phyloP scores from a whole-genome alignment of 345 rosid genomes.

The Anastatica hierochuntica region DNA sequence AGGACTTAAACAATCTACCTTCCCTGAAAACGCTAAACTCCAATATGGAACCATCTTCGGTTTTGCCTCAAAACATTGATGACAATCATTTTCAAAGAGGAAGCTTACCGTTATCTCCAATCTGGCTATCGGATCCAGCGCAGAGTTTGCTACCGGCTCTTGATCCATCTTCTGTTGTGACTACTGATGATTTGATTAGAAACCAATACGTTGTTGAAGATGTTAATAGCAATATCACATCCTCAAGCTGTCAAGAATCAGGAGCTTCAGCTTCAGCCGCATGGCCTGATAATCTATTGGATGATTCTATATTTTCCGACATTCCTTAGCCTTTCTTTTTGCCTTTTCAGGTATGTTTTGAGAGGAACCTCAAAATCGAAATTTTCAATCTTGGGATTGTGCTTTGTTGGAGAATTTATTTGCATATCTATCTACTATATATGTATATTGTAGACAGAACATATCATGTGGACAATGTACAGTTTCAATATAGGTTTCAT shows the following conservation, averaged over 20 bases:
- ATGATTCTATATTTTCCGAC: slow-evolving; percentile 20
- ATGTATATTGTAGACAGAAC: too few species aligned
- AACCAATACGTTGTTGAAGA: too few species aligned
- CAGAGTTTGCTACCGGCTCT: slow-evolving; percentile 14
- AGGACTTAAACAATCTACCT: slow-evolving; percentile 18
- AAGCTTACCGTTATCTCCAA: slow-evolving; percentile 9
- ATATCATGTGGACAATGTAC: too few species aligned
- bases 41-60: too few species aligned
- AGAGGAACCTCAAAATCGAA: too few species aligned
- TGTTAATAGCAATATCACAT: too few species aligned
- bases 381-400: too few species aligned
- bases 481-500: too few species aligned
- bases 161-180: slow-evolving; percentile 8
- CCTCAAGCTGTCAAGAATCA: slow-evolving; percentile 9
- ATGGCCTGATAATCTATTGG: slow-evolving; percentile 24
- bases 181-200: not conserved
- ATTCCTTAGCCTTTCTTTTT: not conserved
- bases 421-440: too few species aligned
- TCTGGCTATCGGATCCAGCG: slow-evolving; percentile 19
- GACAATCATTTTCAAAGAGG: not conserved
- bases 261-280: slow-evolving; percentile 10
- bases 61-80: not conserved
- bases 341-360: too few species aligned
- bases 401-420: too few species aligned
- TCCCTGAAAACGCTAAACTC: slow-evolving; percentile 7